Percentiles rank a stretch among this genome's conserved stretches.
These are phyloP conservation scores for Trichoderma sp. DNA, from an alignment of 2,329 filamentous ascomycete species.

Conservation along the genomic window DNA sequence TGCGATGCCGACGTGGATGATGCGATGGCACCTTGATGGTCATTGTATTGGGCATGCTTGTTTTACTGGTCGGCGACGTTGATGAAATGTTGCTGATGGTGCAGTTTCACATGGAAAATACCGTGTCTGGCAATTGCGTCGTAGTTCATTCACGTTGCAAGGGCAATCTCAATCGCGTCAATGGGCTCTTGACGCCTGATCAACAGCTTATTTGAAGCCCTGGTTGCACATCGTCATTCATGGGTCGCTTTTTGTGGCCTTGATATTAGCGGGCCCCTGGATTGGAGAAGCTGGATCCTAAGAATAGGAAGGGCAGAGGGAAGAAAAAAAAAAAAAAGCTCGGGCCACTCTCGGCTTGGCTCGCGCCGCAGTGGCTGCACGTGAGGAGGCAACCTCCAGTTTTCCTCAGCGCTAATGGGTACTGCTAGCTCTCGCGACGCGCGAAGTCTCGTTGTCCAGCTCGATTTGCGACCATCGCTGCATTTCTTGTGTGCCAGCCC, in stretches of 20 bases:
- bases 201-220: constrained; percentile 5
- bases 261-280: constrained; percentile 18
- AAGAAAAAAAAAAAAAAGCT: constrained; percentile 14
- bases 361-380: constrained; percentile 23
- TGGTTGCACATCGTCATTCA: constrained; percentile 24
- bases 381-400: constrained; percentile 21
- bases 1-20: background rate
- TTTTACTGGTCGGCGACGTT: background rate
- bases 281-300: constrained; percentile 1
- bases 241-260: constrained; percentile 20
- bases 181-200: background rate
- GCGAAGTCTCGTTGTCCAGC: constrained; percentile 19
- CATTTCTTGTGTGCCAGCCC: constrained; percentile 9
- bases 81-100: background rate
- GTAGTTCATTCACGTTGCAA: background rate
- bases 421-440: constrained; percentile 22
- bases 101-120: background rate
- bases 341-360: constrained; percentile 20
- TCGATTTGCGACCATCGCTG: constrained; percentile 19
- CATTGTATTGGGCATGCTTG: background rate
- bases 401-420: constrained; percentile 23
- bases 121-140: background rate
- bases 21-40: background rate
- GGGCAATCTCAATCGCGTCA: background rate
- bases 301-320: background rate